Evolutionary conservation across 192 early-diverging fungal species (phyloP), one percentile per base, ranked within the genome.

Genomic region (Backusella tuberculispora): DNA sequence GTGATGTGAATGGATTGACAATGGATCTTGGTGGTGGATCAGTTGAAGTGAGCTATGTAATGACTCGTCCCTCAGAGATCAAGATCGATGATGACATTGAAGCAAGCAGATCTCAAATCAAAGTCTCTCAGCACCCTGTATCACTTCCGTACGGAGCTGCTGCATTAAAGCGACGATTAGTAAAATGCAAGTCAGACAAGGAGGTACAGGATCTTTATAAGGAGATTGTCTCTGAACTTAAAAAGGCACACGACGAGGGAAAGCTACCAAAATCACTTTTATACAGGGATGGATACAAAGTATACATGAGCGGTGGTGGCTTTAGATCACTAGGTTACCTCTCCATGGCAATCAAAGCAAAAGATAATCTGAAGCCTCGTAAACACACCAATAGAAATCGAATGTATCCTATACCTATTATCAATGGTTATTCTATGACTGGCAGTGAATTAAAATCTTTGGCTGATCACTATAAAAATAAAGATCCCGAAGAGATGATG

Each of bases 11-110:
- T 50, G 88, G 88, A 2, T 67, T 89, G 41, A 85, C 83, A 17
- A 83, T 86, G 80, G 88, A 89, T 75, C 76, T 85, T 10, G 88
- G 88, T n/a, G 88, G 88, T 5, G 88, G 88, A n/a, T 86, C 83
- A 15, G 83, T 89, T 4, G 86, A 89, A 71, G 53, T 89, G 9
- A 89, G 87, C 47, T 89, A 87, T 40, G 81, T 89, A 10, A 46
- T 69, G 42, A 69, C 42, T n/a, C 17, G 12, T 3, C 24, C 6
- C 0, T 66, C 44, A 5, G 60, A 46, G 8, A 37, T 13, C 10
- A 44, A 13, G n/a, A 41, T 64, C 1, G 60, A 7, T 14, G 74
- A 12, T 0, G 37, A 73, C 29, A 19, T 5, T 5, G 6, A 7
- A 13, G 34, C 24, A 19, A n/a, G 19, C n/a, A 76, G 74, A 10